Base-by-base conservation (phyloP, 345 rosid genomes). In the Atalantia buxifolia region DNA sequence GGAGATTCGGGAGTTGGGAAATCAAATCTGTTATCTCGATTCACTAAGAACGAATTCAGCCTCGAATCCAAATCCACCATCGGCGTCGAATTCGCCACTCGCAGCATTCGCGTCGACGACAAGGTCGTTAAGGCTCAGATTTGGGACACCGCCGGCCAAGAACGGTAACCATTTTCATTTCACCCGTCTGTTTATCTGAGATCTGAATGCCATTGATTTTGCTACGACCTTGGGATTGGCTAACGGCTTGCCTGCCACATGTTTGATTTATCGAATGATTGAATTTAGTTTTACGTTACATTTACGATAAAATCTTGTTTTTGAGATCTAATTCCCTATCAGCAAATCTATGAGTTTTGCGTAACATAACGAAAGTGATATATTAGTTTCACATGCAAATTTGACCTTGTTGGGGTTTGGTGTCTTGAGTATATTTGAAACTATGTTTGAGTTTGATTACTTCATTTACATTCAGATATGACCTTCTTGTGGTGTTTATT, bases 71-170 rank as follows among this genome's bases (percentile, higher is more conserved):
- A 84, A 79, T 84, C 87, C 74, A 84, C 87, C 69, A 81, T 81
- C 66, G 87, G 87, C 12, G 87, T 84, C 24, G 87, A 84, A 76
- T 84, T 84, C 79, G 87, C 84, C 42, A 84, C 87, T 24, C 87
- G 87, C 42, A 84, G 87, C 77, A 78, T 84, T 74, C 82, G 69
- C 42, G 84, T 84, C 66, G 84, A 84, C 22, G 84, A 84, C 72
- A 84, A 84, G 78, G 78, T 84, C 74, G 83, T 84, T 53, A 84
- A 84, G 77, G 87, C 87, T 38, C 87, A 84, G 87, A 84, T 84
- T 81, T 84, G 87, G 87, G 87, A 84, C 66, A 84, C 87, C 28
- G 87, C 87, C 21, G 84, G 87, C 69, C 84, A 84, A 72, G 87
- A 81, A 79, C 80, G 82, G 84, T 77, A 63, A 50, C 16, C 36